A percentile compares a stretch with the other conserved stretches of the same genome.
These are phyloP conservation scores for Penicillium capsulatum DNA, from an alignment of 2,329 filamentous ascomycete species.

Conservation along the genomic window DNA sequence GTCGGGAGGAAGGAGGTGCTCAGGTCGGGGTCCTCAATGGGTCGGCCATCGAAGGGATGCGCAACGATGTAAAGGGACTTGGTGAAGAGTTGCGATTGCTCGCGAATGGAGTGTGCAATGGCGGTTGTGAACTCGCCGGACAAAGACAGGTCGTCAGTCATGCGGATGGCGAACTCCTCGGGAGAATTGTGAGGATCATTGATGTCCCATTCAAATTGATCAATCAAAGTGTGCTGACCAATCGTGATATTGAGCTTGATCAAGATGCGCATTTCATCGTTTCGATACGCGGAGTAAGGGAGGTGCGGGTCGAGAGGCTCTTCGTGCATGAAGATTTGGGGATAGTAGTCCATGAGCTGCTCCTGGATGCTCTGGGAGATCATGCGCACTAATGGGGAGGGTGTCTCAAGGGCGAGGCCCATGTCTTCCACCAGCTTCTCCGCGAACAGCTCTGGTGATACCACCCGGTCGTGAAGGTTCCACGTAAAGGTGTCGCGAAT, in stretches of 20 bases:
- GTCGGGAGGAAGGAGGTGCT: conserved; percentile 79
- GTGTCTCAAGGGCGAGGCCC: conserved; percentile 65
- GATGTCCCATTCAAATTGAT: conserved; percentile 99
- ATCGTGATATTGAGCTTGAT: conserved; percentile 98
- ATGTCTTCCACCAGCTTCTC: conserved; percentile 86
- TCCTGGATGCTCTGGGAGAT: conserved; percentile 71
- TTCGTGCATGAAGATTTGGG: conserved; percentile 83
- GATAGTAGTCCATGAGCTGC: conserved; percentile 89
- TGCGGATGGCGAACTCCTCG: conserved; percentile 85
- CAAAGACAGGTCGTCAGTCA: conserved; percentile 84
- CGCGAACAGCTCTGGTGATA: conserved; percentile 76
- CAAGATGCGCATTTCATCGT: conserved; percentile 96
- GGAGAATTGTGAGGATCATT: conserved; percentile 92
- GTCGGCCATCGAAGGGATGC: conserved; percentile 90
- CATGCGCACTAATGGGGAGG: conserved; percentile 56
- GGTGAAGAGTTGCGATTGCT: conserved; percentile 91
- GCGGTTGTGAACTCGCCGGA: conserved; percentile 95
- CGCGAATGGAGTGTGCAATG: conserved; percentile 94
- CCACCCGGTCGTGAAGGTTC: conserved; percentile 89
- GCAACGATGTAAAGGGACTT: conserved; percentile 88
- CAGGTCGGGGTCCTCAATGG: conserved; percentile 87
- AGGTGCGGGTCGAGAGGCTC: conserved; percentile 84
- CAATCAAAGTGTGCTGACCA: conserved; percentile 84
- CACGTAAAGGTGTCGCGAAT: conserved; percentile 96
- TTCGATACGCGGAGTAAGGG: conserved; percentile 92